A percentile compares a stretch with the other conserved stretches of the same genome.
Evolutionary conservation across 805 yeast species (phyloP).

Genomic region (Cyberlindnera mississippiensis): DNA sequence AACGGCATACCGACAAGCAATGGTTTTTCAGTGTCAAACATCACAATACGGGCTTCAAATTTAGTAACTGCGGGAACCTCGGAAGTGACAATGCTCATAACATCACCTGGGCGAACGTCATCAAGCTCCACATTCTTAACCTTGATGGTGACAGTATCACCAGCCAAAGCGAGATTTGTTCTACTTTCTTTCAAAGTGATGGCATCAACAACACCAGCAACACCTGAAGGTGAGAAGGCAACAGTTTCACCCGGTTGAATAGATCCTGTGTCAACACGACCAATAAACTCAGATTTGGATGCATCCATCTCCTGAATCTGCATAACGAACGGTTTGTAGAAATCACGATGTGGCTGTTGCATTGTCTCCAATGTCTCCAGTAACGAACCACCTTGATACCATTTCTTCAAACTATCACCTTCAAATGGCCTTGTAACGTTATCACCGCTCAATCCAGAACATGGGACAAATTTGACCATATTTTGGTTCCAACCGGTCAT

Average conservation of each 20-base stretch:
- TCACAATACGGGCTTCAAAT: conserved; percentile 78
- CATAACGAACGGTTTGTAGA: conserved; percentile 84
- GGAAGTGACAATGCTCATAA: conserved; percentile 85
- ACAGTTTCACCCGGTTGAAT: conserved; percentile 91
- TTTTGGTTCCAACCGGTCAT: conserved; percentile 82
- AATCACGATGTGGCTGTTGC: conserved; percentile 77
- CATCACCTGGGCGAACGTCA: conserved; percentile 92
- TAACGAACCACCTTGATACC: conserved; percentile 60
- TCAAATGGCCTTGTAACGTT: conserved; percentile 82
- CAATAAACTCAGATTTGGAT: conserved; percentile 90
- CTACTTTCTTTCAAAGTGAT: conserved; percentile 87
- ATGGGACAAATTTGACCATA: conserved; percentile 84
- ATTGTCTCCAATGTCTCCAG: conserved; percentile 82
- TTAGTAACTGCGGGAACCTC: conserved; percentile 80
- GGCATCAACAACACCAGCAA: conserved; percentile 86
- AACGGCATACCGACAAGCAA: conserved; percentile 88
- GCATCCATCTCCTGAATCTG: conserved; percentile 82
- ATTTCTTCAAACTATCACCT: conserved; percentile 31
- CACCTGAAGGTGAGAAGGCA: conserved; percentile 86
- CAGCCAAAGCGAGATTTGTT: conserved; percentile 76
- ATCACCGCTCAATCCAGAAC: conserved; percentile 90
- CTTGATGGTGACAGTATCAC: conserved; percentile 90
- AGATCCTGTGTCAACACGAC: conserved; percentile 90
- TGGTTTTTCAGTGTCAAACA: conserved; percentile 92
- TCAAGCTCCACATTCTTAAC: conserved; percentile 86